Conservation (phyloP, 306 rosid species). For the Pyrus betulifolia region DNA sequence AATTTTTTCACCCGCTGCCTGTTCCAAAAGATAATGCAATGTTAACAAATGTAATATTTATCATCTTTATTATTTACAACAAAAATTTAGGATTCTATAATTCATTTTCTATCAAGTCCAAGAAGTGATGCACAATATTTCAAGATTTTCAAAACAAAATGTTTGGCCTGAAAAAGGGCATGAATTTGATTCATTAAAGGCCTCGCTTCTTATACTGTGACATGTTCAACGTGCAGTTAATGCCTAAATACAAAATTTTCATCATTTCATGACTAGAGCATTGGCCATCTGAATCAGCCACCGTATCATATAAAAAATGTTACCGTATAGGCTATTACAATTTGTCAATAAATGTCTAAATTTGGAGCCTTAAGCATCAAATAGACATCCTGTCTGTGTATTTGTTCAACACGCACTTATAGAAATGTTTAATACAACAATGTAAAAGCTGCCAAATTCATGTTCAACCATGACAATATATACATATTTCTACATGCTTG, state of each 20-base stretch:
- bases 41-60: background rate
- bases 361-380: background rate
- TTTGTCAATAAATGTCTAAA: background rate
- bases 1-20: constrained; percentile 83
- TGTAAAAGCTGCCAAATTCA: background rate
- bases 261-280: background rate
- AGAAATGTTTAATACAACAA: background rate
- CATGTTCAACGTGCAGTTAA: background rate
- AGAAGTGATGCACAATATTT: background rate
- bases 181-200: background rate
- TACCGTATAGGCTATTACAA: background rate
- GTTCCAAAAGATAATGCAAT: constrained; percentile 17
- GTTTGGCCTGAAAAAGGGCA: background rate
- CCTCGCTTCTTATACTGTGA: background rate
- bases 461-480: background rate
- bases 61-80: background rate
- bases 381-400: background rate
- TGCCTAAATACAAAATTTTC: background rate
- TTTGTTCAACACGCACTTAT: background rate
- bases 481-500: background rate
- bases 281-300: background rate
- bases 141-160: constrained; percentile 6
- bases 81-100: background rate
- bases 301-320: background rate
- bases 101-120: background rate